Evolutionary conservation across 1,139 yeast genomes (phyloP).

Genomic region (Zygosaccharomyces pseudobailii): DNA sequence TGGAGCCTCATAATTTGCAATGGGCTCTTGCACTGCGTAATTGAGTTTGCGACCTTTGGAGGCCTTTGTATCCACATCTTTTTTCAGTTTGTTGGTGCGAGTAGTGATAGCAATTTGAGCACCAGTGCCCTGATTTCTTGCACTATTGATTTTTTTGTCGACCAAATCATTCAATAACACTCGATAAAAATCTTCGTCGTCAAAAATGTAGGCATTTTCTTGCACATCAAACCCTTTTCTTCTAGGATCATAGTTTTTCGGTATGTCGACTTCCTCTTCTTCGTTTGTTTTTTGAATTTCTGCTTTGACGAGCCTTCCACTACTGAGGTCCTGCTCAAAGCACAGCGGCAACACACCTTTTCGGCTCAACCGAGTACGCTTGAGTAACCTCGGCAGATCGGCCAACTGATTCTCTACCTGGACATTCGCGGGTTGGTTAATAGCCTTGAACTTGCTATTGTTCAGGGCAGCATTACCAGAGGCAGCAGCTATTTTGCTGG

Average conservation of each 20-base stretch:
- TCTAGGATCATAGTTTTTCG: constrained; percentile 48
- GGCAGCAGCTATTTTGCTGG: constrained; percentile 77
- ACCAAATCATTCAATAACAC: constrained; percentile 83
- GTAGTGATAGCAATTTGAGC: constrained; percentile 31
- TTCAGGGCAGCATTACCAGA: constrained; percentile 79
- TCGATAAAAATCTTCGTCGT: constrained; percentile 93
- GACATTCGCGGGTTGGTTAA: constrained; percentile 81
- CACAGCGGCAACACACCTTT: constrained; percentile 62
- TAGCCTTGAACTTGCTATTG: constrained; percentile 73
- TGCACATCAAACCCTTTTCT: constrained; percentile 74
- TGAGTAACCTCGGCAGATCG: constrained; percentile 78
- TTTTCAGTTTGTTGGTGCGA: constrained; percentile 57
- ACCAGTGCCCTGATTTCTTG: constrained; percentile 26
- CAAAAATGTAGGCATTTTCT: constrained; percentile 63
- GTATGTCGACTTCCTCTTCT: constrained; percentile 40
- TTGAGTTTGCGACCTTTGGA: constrained; percentile 90
- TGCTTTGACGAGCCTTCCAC: constrained; percentile 24
- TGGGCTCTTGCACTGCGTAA: constrained; percentile 80
- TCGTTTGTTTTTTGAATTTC: constrained; percentile 39
- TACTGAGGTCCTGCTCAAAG: constrained; percentile 37
- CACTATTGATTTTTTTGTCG: constrained; percentile 63
- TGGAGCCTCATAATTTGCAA: constrained; percentile 89
- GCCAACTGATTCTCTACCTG: constrained; percentile 76
- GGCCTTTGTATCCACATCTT: constrained; percentile 84
- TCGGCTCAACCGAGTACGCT: constrained; percentile 78